Conservation (phyloP, 805 yeast genomes). For the Ogataea angusta region DNA sequence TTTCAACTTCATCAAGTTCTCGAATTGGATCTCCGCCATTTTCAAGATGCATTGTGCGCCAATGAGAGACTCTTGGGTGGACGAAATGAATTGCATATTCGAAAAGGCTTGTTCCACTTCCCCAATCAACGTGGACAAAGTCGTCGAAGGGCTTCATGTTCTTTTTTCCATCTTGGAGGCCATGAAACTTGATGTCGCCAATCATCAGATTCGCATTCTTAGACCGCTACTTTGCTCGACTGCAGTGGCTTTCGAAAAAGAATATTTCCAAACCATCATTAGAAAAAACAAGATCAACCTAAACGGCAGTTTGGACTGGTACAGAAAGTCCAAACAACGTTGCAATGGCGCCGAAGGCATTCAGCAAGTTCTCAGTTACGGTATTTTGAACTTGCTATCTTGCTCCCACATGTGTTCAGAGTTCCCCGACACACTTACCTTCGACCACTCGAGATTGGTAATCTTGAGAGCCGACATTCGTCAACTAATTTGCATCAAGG, state of each 20-base stretch:
- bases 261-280: slow-evolving; percentile 61
- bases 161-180: slow-evolving; percentile 84
- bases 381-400: slow-evolving; percentile 62
- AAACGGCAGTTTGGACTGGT: slow-evolving; percentile 66
- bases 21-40: slow-evolving; percentile 70
- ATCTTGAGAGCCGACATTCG: slow-evolving; percentile 81
- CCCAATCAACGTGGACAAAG: slow-evolving; percentile 32
- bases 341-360: slow-evolving; percentile 16
- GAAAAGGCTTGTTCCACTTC: slow-evolving; percentile 37
- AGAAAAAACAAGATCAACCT: slow-evolving; percentile 57
- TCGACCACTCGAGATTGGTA: slow-evolving; percentile 78
- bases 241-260: slow-evolving; percentile 85
- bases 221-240: slow-evolving; percentile 83
- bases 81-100: slow-evolving; percentile 67
- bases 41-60: slow-evolving; percentile 94
- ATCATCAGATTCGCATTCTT: slow-evolving; percentile 83
- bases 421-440: slow-evolving; percentile 79
- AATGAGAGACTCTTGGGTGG: slow-evolving; percentile 89
- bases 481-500: slow-evolving; percentile 75
- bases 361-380: slow-evolving; percentile 40
- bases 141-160: slow-evolving; percentile 74
- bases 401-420: slow-evolving; percentile 79
- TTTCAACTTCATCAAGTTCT: slow-evolving; percentile 67
- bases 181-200: slow-evolving; percentile 93
- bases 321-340: slow-evolving; percentile 34